These are phyloP conservation scores for Lanmaoa pseudosensibilis DNA, from an alignment of 768 basidiomycete genomes.

Conservation along the genomic window DNA sequence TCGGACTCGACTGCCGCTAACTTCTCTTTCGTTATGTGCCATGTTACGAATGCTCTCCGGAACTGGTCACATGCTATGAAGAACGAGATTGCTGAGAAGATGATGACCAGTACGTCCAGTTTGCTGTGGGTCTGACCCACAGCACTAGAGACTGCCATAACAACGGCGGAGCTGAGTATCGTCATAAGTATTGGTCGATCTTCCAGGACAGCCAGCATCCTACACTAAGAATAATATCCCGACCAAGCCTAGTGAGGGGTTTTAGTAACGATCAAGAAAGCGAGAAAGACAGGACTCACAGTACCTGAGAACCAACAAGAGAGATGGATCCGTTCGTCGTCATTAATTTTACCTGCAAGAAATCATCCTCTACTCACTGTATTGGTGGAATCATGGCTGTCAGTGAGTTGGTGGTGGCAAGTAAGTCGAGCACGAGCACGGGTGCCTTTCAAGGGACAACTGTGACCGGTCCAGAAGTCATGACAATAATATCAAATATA, in stretches of 20 bases:
- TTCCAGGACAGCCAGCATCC: background rate
- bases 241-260: conserved; percentile 14
- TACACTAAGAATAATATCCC: conserved; percentile 24
- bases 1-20: background rate
- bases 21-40: conserved; percentile 17
- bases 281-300: conserved; percentile 11
- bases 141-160: conserved; percentile 17
- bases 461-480: background rate
- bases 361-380: conserved; percentile 17
- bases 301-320: conserved; percentile 6
- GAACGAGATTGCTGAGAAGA: conserved; percentile 16
- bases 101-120: conserved; percentile 14
- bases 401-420: background rate
- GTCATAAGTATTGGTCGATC: background rate
- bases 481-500: conserved; percentile 1
- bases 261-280: background rate
- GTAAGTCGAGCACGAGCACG: background rate
- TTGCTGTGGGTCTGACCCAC: conserved; percentile 13
- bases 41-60: conserved; percentile 18
- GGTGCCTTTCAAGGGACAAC: background rate
- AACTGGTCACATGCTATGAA: conserved; percentile 24
- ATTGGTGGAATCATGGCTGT: conserved; percentile 6
- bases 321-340: background rate
- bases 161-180: conserved; percentile 13
- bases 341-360: background rate